Conservation (phyloP, 2,329 filamentous ascomycete genomes). For the Exophiala sideris region DNA sequence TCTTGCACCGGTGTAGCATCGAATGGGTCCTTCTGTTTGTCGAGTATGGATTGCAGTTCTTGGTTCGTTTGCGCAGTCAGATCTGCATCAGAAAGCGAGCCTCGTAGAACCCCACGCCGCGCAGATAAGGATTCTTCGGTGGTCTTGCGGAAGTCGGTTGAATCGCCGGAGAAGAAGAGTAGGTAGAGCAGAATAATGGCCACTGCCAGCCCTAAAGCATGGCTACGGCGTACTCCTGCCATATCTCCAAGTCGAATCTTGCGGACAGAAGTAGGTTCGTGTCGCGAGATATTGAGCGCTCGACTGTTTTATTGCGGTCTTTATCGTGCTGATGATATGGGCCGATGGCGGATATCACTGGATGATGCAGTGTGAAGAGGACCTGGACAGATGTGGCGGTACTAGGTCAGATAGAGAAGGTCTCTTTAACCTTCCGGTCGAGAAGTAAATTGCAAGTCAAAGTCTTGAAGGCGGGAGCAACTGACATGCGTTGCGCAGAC, state of each 20-base stretch:
- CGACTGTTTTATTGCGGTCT: no score
- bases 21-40: conserved; percentile 13
- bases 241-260: not conserved
- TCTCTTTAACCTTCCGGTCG: no score
- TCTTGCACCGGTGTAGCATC: conserved; percentile 7
- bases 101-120: conserved; percentile 21
- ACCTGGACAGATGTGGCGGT: no score
- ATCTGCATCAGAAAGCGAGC: conserved; percentile 25
- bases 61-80: conserved; percentile 26
- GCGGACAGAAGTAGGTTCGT: not conserved
- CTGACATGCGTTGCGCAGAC: not conserved
- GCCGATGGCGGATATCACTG: no score
- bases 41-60: conserved; percentile 25
- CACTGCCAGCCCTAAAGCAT: conserved; percentile 19
- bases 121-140: conserved; percentile 27
- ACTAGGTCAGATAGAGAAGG: no score
- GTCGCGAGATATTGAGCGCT: no score
- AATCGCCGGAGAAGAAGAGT: conserved; percentile 23
- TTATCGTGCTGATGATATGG: no score
- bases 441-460: not conserved
- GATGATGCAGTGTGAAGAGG: no score
- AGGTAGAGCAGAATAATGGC: conserved; percentile 23
- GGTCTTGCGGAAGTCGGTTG: conserved; percentile 23
- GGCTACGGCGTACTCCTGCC: conserved; percentile 17
- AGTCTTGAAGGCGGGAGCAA: not conserved